These are phyloP conservation scores for Fusarium protoensiforme DNA, from an alignment of 2,329 filamentous ascomycete genomes.

Conservation along the genomic window DNA sequence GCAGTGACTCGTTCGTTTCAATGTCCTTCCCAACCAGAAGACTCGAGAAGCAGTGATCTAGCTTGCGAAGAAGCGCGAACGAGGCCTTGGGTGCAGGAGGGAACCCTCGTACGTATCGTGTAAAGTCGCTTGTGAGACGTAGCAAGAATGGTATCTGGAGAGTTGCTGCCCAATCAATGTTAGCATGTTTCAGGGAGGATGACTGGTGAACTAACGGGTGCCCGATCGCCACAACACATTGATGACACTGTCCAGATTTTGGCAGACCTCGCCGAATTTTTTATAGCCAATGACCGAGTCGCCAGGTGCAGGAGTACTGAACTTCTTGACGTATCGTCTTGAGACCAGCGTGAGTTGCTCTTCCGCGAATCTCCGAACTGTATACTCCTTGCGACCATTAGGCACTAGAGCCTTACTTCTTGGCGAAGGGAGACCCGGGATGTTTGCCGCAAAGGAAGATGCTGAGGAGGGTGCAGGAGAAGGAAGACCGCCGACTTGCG, in stretches of 20 bases:
- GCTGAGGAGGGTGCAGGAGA: conserved; percentile 65
- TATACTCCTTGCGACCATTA: conserved; percentile 70
- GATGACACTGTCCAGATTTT: conserved; percentile 78
- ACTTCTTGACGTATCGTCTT: conserved; percentile 71
- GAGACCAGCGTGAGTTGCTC: conserved; percentile 63
- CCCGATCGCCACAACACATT: conserved; percentile 89
- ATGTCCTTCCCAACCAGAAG: conserved; percentile 76
- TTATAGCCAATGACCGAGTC: conserved; percentile 65
- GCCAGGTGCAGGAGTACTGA: conserved; percentile 55
- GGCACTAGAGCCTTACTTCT: conserved; percentile 62
- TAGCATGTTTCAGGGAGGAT: not conserved
- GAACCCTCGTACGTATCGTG: conserved; percentile 79
- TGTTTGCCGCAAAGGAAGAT: conserved; percentile 53
- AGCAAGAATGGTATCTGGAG: conserved; percentile 88
- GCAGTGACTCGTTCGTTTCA: conserved; percentile 71
- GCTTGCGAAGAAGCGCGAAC: conserved; percentile 78
- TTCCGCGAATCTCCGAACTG: conserved; percentile 68
- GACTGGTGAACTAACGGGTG: conserved; percentile 71
- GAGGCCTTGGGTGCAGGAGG: conserved; percentile 69
- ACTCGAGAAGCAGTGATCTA: conserved; percentile 86
- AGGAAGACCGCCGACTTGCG: conserved; percentile 53
- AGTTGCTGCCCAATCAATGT: conserved; percentile 24
- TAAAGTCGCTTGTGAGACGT: conserved; percentile 78
- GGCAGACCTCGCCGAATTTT: conserved; percentile 75
- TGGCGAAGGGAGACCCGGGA: conserved; percentile 64